Evolutionary conservation across 257 asterid species (phyloP), one percentile per base, ranked within the genome.

Genomic region (Nicotiana obtusifolia): DNA sequence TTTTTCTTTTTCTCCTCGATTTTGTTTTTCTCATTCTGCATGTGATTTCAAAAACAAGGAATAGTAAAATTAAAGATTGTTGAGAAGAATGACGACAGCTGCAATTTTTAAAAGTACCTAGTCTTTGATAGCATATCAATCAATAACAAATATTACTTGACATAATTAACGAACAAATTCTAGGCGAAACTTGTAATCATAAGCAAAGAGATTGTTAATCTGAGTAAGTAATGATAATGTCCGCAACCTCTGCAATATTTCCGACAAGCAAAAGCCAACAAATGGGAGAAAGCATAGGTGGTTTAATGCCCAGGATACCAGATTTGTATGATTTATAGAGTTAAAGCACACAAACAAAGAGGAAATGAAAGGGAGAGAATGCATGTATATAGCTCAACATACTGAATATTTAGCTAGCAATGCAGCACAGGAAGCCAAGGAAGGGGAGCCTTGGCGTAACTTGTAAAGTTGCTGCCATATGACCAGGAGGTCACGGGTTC

Each of bases 11-110:
- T 76, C 73, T 76, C 86, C n/a, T 82, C 65, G 2, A 24, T 41
- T 19, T 52, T 79, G 33, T 52, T 62, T 77, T 84, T 81, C 78
- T 91, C 91, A 78, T 56, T 87, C 97, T 92, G 89, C 76, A 54
- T 22, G 26, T 73, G 66, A 30, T 79, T 77, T 60, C 7, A 17
- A 24, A 44, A 41, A 49, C 15, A 44, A 15, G 61, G 26, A 8
- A 22, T 22, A 61, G 31, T 41, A 41, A 13, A 56, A 14, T 17
- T 16, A 77, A 31, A 35, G 33, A 61, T 9, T 71, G 20, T 44
- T 20, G 35, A 71, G 28, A 71, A 41, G 17, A 20, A 44, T 22
- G 59, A 44, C 13, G n/a, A 52, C 13, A 71, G 35, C 35, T 71
- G 35, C 44, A 64, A 0, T 20, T 5, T 71, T 20, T 3, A 30